A percentile compares a stretch with the other conserved stretches of the same genome.
These are phyloP conservation scores for Hericium coralloides DNA, from an alignment of 768 basidiomycete genomes.

Conservation along the genomic window DNA sequence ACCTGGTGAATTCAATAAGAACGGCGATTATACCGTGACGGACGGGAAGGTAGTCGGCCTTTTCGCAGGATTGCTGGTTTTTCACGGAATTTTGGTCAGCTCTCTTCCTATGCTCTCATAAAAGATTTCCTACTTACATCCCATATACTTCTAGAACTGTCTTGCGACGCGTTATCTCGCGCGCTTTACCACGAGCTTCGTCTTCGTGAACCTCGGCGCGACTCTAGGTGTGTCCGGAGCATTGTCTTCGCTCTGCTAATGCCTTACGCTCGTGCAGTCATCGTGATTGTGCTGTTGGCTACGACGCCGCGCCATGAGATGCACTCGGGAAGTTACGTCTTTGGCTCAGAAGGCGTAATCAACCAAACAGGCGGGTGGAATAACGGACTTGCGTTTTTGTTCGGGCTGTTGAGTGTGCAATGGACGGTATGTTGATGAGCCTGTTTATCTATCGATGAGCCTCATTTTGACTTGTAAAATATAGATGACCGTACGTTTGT, in stretches of 20 bases:
- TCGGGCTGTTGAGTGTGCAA: constrained; percentile 80
- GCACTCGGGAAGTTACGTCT: constrained; percentile 75
- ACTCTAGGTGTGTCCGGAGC: constrained; percentile 44
- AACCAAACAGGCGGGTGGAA: constrained; percentile 80
- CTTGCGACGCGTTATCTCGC: constrained; percentile 71
- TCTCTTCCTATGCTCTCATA: background rate
- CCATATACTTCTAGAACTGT: constrained; percentile 38
- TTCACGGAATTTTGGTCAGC: constrained; percentile 65
- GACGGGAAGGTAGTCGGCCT: constrained; percentile 70
- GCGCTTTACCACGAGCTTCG: constrained; percentile 62
- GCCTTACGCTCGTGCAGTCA: constrained; percentile 34
- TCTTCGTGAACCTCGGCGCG: constrained; percentile 82
- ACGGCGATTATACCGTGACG: constrained; percentile 52
- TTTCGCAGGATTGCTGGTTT: constrained; percentile 63
- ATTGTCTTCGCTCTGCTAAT: no score
- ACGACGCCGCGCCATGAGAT: constrained; percentile 66
- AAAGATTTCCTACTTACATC: background rate
- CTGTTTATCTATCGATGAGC: background rate
- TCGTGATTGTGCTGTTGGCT: constrained; percentile 77
- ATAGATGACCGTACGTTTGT: constrained; percentile 47
- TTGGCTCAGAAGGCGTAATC: constrained; percentile 61
- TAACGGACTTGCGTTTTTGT: constrained; percentile 72
- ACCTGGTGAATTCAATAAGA: constrained; percentile 21
- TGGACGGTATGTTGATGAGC: constrained; percentile 49
- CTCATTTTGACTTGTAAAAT: background rate